These are phyloP conservation scores for Penicillium crustosum DNA, from an alignment of 2,329 filamentous ascomycete genomes.

Conservation along the genomic window DNA sequence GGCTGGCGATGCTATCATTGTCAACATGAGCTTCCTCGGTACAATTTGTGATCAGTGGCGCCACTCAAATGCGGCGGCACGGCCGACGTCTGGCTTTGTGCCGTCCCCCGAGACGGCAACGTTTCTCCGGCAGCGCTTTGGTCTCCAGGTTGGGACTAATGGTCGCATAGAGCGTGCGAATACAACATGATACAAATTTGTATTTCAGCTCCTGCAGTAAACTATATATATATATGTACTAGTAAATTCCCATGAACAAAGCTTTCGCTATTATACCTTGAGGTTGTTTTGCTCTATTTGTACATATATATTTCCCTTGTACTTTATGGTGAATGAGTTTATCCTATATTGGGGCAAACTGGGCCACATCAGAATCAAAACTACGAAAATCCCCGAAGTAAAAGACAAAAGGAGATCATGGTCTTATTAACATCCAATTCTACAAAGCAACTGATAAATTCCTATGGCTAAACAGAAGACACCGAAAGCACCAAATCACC, in stretches of 20 bases:
- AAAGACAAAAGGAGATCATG: not conserved
- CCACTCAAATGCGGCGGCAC: conserved; percentile 26
- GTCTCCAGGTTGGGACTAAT: conserved; percentile 38
- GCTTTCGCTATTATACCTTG: not conserved
- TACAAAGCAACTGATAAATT: not conserved
- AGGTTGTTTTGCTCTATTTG: too few relatives aligned
- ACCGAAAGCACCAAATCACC: not conserved
- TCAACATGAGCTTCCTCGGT: conserved; percentile 38
- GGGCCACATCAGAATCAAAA: not conserved
- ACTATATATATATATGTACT: not conserved
- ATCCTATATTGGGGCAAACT: not conserved
- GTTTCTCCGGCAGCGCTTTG: conserved; percentile 40
- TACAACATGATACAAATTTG: conserved; percentile 5
- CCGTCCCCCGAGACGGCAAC: conserved; percentile 38
- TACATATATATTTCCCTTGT: not conserved
- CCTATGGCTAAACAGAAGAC: not conserved
- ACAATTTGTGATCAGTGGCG: conserved; percentile 43
- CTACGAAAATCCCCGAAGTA: not conserved
- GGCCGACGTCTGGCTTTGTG: conserved; percentile 26
- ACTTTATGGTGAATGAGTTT: not conserved
- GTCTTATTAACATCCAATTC: not conserved
- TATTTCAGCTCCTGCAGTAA: not conserved
- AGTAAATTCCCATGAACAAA: not conserved
- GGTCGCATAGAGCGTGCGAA: conserved; percentile 36
- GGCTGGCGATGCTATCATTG: conserved; percentile 39